These are phyloP conservation scores for Neurospora africana DNA, from an alignment of 495 filamentous ascomycete species.

Conservation along the genomic window DNA sequence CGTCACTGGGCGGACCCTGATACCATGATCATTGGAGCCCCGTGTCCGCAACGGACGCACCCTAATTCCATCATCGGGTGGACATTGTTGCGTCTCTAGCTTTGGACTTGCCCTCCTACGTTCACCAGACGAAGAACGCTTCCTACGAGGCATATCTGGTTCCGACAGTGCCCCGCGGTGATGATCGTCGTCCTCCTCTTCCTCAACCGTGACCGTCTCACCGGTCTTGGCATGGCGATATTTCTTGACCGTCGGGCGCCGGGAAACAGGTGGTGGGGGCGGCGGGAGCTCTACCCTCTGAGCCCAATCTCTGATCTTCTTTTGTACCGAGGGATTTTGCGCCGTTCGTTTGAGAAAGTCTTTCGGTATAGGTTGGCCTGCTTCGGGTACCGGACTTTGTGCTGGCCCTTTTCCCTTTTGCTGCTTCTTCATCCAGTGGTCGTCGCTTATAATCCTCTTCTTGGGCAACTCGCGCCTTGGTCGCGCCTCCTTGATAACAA, in stretches of 20 bases:
- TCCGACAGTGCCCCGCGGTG: constrained; percentile 8
- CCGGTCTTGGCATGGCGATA: constrained; percentile 19
- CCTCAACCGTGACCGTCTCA: constrained; percentile 22
- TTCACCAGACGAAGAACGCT: background rate
- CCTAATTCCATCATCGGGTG: constrained; percentile 23
- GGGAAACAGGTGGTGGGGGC: constrained; percentile 1
- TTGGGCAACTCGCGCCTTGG: constrained; percentile 39
- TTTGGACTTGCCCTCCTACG: background rate
- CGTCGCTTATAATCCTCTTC: constrained; percentile 72
- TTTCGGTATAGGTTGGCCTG: constrained; percentile 34
- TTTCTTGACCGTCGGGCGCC: constrained; percentile 8
- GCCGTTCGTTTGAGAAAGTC: constrained; percentile 39
- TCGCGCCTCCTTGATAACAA: constrained; percentile 1
- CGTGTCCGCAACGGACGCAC: constrained; percentile 4
- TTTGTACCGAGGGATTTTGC: constrained; percentile 38
- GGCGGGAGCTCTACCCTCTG: constrained; percentile 31
- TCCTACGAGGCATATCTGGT: background rate
- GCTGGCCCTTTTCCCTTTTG: constrained; percentile 29
- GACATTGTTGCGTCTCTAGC: constrained; percentile 13
- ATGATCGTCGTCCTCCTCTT: constrained; percentile 5
- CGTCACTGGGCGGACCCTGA: constrained; percentile 29
- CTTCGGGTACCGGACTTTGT: constrained; percentile 24
- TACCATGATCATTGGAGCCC: constrained; percentile 15
- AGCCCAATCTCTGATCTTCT: constrained; percentile 45
- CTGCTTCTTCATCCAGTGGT: constrained; percentile 56